These are phyloP conservation scores for Clarkia xantiana DNA, from an alignment of 345 rosid species.

Conservation along the genomic window DNA sequence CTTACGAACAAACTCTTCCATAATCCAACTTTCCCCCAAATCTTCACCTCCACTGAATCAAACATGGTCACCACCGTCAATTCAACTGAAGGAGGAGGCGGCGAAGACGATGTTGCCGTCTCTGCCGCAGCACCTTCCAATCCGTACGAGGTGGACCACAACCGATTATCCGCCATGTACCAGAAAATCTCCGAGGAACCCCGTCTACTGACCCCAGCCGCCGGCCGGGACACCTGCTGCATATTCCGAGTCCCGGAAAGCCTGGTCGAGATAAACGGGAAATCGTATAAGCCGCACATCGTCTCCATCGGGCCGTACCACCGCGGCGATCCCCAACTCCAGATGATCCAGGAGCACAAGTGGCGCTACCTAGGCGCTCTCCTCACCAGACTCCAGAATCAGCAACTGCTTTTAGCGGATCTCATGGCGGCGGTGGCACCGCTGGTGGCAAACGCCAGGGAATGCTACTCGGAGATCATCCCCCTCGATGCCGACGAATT, in stretches of 20 bases:
- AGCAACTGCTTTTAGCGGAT: constrained; percentile 25
- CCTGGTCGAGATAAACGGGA: constrained; percentile 37
- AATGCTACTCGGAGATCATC: constrained; percentile 50
- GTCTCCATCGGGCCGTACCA: constrained; percentile 76
- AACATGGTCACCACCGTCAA: constrained; percentile 2
- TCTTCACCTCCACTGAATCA: too few species aligned
- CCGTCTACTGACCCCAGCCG: constrained; percentile 19
- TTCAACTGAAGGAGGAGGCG: neutral
- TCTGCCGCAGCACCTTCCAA: constrained; percentile 4
- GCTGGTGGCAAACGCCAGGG: constrained; percentile 38
- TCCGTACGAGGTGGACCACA: constrained; percentile 18
- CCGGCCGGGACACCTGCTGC: constrained; percentile 30
- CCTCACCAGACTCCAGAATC: constrained; percentile 18
- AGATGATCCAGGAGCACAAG: constrained; percentile 74
- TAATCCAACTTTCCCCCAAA: too few species aligned
- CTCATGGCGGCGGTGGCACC: constrained; percentile 23
- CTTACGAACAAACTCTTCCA: too few species aligned
- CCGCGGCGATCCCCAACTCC: constrained; percentile 24
- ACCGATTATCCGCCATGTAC: constrained; percentile 23
- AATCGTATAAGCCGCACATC: constrained; percentile 46
- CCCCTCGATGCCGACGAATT: constrained; percentile 26
- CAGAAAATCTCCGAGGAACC: constrained; percentile 31
- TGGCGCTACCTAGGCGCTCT: constrained; percentile 48
- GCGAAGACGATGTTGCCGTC: constrained; percentile 4
- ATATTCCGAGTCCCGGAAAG: constrained; percentile 32